These are phyloP conservation scores for Phaseolus coccineus DNA, from an alignment of 331 rosid genomes.

Conservation along the genomic window DNA sequence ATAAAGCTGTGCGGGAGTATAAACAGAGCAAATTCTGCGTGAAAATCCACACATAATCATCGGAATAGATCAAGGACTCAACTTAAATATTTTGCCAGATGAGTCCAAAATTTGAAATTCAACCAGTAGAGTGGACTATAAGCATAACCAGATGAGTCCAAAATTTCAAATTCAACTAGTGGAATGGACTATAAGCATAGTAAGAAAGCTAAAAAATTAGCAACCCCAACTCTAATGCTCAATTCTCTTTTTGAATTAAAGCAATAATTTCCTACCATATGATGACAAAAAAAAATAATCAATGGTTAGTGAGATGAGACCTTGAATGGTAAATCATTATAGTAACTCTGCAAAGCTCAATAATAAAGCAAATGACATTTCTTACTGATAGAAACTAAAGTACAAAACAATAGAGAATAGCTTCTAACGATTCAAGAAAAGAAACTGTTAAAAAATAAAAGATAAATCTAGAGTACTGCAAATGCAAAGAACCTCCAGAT, in stretches of 20 bases:
- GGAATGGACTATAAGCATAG: background rate
- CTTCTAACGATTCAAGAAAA: slow-evolving; percentile 7
- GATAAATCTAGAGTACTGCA: background rate
- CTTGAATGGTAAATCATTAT: background rate
- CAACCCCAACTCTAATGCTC: slow-evolving; percentile 7
- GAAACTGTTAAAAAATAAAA: background rate
- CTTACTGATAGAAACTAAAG: slow-evolving; percentile 8
- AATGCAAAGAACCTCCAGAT: background rate
- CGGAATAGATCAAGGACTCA: background rate
- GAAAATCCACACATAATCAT: background rate
- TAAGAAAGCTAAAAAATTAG: background rate
- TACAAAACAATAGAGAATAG: background rate
- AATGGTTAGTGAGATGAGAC: background rate
- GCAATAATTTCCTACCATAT: background rate
- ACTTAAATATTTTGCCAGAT: background rate
- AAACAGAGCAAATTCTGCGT: slow-evolving; percentile 3
- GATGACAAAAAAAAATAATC: slow-evolving; percentile 6
- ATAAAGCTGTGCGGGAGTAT: background rate
- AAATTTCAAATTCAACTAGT: background rate
- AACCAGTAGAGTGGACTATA: background rate
- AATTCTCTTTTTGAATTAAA: slow-evolving; percentile 5
- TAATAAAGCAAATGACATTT: slow-evolving; percentile 8
- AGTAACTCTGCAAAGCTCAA: slow-evolving; percentile 18
- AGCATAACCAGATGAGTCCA: background rate
- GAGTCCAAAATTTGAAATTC: slow-evolving; percentile 1